Evolutionary conservation across 1,284 basidiomycete genomes (phyloP).

Genomic region (Sporisorium reilianum): DNA sequence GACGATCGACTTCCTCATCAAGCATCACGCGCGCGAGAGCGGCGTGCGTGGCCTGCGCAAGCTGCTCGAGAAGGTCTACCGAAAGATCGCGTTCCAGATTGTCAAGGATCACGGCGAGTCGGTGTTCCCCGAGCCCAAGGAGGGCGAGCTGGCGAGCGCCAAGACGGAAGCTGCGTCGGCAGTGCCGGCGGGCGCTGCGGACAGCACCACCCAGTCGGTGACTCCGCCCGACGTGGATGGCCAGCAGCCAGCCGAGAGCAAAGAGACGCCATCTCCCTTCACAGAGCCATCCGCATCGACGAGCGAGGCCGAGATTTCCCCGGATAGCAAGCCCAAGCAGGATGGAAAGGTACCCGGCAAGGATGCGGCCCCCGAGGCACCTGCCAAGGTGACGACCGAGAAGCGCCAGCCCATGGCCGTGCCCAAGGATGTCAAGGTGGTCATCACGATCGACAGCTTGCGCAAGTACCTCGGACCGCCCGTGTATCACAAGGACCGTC

Average conservation of each 20-base stretch:
- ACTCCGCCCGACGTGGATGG: conserved; percentile 61
- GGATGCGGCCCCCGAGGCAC: conserved; percentile 48
- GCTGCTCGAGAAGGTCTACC: conserved; percentile 82
- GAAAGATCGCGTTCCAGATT: conserved; percentile 93
- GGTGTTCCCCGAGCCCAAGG: conserved; percentile 78
- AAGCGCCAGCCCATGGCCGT: conserved; percentile 84
- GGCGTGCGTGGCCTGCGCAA: conserved; percentile 73
- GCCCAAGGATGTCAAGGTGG: conserved; percentile 82
- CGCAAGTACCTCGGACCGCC: conserved; percentile 97
- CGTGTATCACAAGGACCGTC: conserved; percentile 92
- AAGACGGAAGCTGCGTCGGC: conserved; percentile 36
- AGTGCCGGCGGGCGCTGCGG: conserved; percentile 35
- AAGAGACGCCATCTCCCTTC: conserved; percentile 30
- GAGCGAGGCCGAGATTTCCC: conserved; percentile 12
- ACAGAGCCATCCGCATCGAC: conserved; percentile 40
- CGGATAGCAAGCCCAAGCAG: conserved; percentile 35
- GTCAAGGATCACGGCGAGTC: conserved; percentile 92
- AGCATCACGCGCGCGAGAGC: conserved; percentile 96
- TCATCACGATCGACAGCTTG: conserved; percentile 85
- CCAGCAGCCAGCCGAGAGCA: conserved; percentile 11
- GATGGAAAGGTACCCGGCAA: conserved; percentile 50
- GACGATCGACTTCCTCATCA: conserved; percentile 89
- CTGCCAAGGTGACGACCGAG: conserved; percentile 77
- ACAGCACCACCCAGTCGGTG: conserved; percentile 68
- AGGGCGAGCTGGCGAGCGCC: conserved; percentile 68